A percentile compares a stretch with the other conserved stretches of the same genome.
These are phyloP conservation scores for Taiozyma sp. DNA, from an alignment of 1,139 yeast genomes.

Conservation along the genomic window DNA sequence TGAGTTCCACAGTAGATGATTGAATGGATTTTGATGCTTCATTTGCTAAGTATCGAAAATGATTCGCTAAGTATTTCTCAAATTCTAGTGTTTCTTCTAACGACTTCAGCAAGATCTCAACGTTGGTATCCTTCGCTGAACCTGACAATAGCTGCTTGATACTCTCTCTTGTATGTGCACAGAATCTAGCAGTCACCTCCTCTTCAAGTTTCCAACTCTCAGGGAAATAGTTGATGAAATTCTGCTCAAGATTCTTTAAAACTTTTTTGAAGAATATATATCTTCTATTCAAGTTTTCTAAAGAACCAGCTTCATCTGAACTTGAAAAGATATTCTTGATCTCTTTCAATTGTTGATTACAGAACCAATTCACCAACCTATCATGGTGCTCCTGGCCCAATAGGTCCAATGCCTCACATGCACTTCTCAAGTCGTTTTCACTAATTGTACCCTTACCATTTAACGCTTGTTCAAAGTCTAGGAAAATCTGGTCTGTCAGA, in stretches of 20 bases:
- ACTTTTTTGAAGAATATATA: slow-evolving; percentile 78
- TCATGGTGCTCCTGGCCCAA: slow-evolving; percentile 58
- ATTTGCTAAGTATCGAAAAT: slow-evolving; percentile 35
- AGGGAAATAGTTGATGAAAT: slow-evolving; percentile 57
- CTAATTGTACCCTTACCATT: slow-evolving; percentile 27
- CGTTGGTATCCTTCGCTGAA: slow-evolving; percentile 36
- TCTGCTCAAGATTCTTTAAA: slow-evolving; percentile 53
- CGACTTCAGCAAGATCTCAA: slow-evolving; percentile 56
- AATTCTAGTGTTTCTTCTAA: slow-evolving; percentile 69
- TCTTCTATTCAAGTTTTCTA: slow-evolving; percentile 80
- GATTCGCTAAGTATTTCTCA: slow-evolving; percentile 64
- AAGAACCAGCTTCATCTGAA: slow-evolving; percentile 88
- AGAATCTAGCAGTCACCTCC: slow-evolving; percentile 58
- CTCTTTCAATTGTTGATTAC: slow-evolving; percentile 66
- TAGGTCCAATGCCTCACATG: slow-evolving; percentile 69
- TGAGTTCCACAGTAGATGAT: slow-evolving; percentile 15
- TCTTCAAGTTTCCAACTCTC: slow-evolving; percentile 65
- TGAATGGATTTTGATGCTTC: slow-evolving; percentile 4
- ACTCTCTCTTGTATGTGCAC: slow-evolving; percentile 67
- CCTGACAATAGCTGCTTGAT: slow-evolving; percentile 38
- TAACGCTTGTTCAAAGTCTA: slow-evolving; percentile 56
- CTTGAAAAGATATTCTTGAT: slow-evolving; percentile 69
- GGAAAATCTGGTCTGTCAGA: slow-evolving; percentile 67
- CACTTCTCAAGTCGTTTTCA: slow-evolving; percentile 34
- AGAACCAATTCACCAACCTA: slow-evolving; percentile 70